phyloP scores from a whole-genome alignment of 306 rosid species.

The Senna tora region DNA sequence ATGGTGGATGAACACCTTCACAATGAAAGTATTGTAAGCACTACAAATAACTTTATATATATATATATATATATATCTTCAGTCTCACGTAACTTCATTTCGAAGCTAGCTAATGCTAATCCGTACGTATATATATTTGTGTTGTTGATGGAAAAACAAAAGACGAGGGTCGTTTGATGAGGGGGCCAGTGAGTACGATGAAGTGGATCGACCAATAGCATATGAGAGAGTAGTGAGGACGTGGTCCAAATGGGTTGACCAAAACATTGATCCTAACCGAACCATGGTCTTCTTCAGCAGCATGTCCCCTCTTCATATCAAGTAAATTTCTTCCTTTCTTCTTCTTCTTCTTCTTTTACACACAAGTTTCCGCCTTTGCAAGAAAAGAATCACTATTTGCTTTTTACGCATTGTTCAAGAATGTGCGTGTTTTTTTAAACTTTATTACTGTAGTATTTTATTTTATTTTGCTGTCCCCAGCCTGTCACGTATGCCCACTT shows the following conservation, averaged over 20 bases:
- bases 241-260: conserved; percentile 84
- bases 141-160: conserved; percentile 10
- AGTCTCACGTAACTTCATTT: background rate
- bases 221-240: conserved; percentile 72
- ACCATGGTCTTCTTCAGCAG: conserved; percentile 82
- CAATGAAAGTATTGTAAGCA: conserved; percentile 90
- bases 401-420: too few relatives aligned
- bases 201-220: conserved; percentile 65
- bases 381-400: too few relatives aligned
- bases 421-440: too few relatives aligned
- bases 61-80: background rate
- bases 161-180: conserved; percentile 88
- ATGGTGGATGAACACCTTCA: conserved; percentile 95
- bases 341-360: background rate
- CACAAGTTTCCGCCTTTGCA: too few relatives aligned
- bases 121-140: too few relatives aligned
- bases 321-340: conserved; percentile 49
- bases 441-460: too few relatives aligned
- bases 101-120: background rate
- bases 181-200: conserved; percentile 79
- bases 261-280: conserved; percentile 72
- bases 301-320: conserved; percentile 98
- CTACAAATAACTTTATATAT: background rate
- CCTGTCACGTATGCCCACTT: too few relatives aligned
- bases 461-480: too few relatives aligned